phyloP scores from a whole-genome alignment of 2,329 filamentous ascomycete species.

The Fusarium irregulare region DNA sequence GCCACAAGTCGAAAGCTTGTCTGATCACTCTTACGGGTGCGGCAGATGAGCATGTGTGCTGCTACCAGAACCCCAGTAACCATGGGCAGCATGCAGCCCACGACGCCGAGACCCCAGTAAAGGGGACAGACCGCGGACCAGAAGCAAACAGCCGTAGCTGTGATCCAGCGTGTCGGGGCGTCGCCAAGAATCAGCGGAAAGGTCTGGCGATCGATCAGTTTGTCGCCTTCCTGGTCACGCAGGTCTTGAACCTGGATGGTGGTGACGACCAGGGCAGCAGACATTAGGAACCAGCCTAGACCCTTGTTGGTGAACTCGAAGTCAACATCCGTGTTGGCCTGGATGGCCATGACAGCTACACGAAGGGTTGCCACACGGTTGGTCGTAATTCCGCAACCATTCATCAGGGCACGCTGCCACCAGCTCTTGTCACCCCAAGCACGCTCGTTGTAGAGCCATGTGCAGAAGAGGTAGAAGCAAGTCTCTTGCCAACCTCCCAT shows the following conservation, averaged over 20 bases:
- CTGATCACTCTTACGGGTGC: conserved; percentile 21
- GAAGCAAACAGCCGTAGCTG: conserved; percentile 19
- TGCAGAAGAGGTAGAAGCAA: conserved; percentile 48
- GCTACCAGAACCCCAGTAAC: conserved; percentile 9
- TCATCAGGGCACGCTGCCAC: conserved; percentile 40
- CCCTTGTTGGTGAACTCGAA: conserved; percentile 33
- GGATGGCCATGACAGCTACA: conserved; percentile 20
- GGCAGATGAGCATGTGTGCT: conserved; percentile 31
- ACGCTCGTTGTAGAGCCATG: conserved; percentile 57
- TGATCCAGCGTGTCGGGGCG: conserved; percentile 34
- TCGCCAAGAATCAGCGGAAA: conserved; percentile 41
- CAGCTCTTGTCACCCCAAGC: conserved; percentile 47
- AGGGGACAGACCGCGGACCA: conserved; percentile 37
- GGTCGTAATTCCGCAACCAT: conserved; percentile 37
- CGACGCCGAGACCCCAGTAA: conserved; percentile 28
- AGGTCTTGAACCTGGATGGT: conserved; percentile 44
- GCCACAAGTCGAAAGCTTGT: conserved; percentile 33
- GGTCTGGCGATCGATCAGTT: conserved; percentile 39
- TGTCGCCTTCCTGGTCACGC: conserved; percentile 42
- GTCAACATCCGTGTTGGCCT: neutral
- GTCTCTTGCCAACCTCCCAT: conserved; percentile 44
- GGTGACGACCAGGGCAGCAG: conserved; percentile 39
- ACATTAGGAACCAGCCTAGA: conserved; percentile 33
- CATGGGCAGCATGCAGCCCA: conserved; percentile 13
- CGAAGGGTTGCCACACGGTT: conserved; percentile 36